Base-by-base conservation (phyloP, 2,329 filamentous ascomycete species). In the Penicillium sp. region DNA sequence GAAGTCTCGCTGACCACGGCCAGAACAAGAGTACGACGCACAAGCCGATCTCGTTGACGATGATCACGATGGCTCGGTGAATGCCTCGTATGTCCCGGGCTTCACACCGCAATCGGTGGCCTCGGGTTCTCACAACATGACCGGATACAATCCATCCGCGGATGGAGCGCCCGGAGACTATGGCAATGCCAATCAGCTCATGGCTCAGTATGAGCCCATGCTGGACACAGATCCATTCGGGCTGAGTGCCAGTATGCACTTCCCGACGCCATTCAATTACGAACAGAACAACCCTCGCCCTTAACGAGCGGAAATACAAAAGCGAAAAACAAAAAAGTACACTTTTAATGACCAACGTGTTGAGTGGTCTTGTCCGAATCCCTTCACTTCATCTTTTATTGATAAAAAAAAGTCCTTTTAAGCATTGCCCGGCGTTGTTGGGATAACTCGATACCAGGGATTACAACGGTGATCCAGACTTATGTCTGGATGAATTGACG, bases 11-110 rank as follows among this genome's bases (percentile, higher is more conserved):
- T 67, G 39, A 68, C 56, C 37, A 37, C 71, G 83, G 82, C 41
- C 81, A 97, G 94, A 98, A 81, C 92, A 96, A 84, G 94, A 98
- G 82, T 98, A 97, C 79, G 93, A 97, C 75, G 89, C 91, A 56
- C 90, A 92, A 79, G 86, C 86, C 75, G 92, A 94, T 70, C 90
- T 96, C 83, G 87, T 96, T 75, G 93, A 97, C 70, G 91, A 96
- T 61, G 88, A 90, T 68, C 85, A 81, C 73, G 82, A 87, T 65
- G 88, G 92, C 61, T 86, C 87, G 11, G 84, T 89, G 56, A 87
- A 87, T 43, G 84, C 87, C 46, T 86, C 88, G 9, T 94, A 90
- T 71, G 85, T 86, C 40, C 76, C 81, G n/a, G 73, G 75, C 37
- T 80, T 78, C 62, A 78, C 77, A 27, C 71, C 77, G 49, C 74